Evolutionary conservation across 805 yeast species (phyloP).

Genomic region (Wickerhamomyces tratensis): DNA sequence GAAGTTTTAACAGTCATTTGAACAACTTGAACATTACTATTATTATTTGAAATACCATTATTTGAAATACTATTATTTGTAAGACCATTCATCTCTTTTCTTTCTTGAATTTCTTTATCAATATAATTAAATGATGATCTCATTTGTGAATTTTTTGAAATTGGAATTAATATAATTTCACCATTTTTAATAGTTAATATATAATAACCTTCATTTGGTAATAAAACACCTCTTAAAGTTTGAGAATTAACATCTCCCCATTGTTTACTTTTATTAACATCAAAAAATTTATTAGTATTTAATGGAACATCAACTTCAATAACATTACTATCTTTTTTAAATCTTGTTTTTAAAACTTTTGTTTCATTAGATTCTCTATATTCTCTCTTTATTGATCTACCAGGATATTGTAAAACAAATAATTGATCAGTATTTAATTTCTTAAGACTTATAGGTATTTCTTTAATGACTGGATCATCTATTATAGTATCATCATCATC

Average conservation of each 20-base stretch:
- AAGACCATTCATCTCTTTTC: conserved; percentile 32
- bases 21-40: conserved; percentile 47
- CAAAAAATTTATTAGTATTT: conserved; percentile 59
- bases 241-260: conserved; percentile 60
- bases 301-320: conserved; percentile 74
- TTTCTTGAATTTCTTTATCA: conserved; percentile 45
- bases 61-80: conserved; percentile 10
- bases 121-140: conserved; percentile 77
- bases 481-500: conserved; percentile 10
- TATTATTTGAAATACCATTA: conserved; percentile 18
- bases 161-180: conserved; percentile 53
- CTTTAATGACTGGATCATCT: conserved; percentile 45
- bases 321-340: conserved; percentile 53
- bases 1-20: conserved; percentile 68
- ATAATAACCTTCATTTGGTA: conserved; percentile 41
- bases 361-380: conserved; percentile 26
- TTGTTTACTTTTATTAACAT: conserved; percentile 47
- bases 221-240: conserved; percentile 61
- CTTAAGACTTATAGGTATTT: conserved; percentile 44
- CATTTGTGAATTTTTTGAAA: conserved; percentile 63
- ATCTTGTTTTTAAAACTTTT: conserved; percentile 32
- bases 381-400: conserved; percentile 36
- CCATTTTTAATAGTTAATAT: conserved; percentile 34
- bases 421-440: conserved; percentile 21
- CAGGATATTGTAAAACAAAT: conserved; percentile 51